Evolutionary conservation across 306 rosid genomes (phyloP), one percentile per base, ranked within the genome.

Genomic region (Quercus gilva): DNA sequence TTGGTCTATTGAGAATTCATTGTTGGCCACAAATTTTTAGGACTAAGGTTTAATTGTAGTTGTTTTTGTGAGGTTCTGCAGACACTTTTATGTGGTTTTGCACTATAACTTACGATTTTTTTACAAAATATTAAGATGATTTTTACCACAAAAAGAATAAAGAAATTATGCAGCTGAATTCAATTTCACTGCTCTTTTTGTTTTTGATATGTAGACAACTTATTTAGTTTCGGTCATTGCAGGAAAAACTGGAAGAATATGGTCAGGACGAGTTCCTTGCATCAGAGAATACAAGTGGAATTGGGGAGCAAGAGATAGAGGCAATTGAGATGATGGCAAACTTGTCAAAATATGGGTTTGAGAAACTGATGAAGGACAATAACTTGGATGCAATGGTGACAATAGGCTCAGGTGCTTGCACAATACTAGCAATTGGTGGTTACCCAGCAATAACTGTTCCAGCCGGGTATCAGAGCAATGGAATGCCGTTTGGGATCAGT

Each of bases 401-500:
- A 35, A 56, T 74, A 55, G 91, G 84, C 19, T 21, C 69, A 1
- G 73, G 45, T 70, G 74, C 20, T 55, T 3, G 82, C 1, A 4
- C 25, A 2, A 15, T 86, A 31, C 77, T 87, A 1, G 92, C 91
- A 8, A 76, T 78, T 61, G 91, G 92, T 71, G 91, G 91, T 0
- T 88, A 78, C 55, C 92, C 91, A 17, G 91, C 76, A 28, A 82
- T 91, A 15, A 85, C 78, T 45, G 84, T 89, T 55, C 91, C 91
- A 1, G 88, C 79, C 28, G 92, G 92, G 11, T 88, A 83, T 72
- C 75, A 78, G 15, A 65, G 56, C 5, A 17, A 64, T 11, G 87
- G 87, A 28, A 63, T 76, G 63, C 90, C 94, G 4, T 79, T 88
- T 70, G 90, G 89, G 13, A 78, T 88, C 9, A 55, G 43, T 23